Evolutionary conservation across 805 yeast species (phyloP).

Genomic region (Kluyveromyces wickerhamii): DNA sequence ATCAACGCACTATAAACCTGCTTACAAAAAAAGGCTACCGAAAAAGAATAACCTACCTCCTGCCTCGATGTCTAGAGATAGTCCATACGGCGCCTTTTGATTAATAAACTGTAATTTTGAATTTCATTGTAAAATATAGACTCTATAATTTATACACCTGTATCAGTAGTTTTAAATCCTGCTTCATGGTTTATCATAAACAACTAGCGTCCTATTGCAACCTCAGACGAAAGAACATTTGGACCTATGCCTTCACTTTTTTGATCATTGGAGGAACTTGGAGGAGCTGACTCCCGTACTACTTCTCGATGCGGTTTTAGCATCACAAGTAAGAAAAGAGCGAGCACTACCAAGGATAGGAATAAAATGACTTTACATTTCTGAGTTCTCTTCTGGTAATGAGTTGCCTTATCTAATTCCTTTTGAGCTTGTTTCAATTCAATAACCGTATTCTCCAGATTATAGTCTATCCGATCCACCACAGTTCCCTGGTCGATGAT

Average conservation of each 20-base stretch:
- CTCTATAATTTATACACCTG: no score
- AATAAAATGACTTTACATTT: slow-evolving; percentile 84
- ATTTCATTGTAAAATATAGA: no score
- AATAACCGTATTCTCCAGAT: slow-evolving; percentile 69
- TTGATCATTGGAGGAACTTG: no score
- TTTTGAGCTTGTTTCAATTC: slow-evolving; percentile 71
- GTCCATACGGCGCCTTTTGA: slow-evolving; percentile 33
- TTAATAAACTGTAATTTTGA: background rate
- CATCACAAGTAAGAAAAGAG: slow-evolving; percentile 60
- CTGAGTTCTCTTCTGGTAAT: slow-evolving; percentile 79
- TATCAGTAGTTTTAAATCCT: no score
- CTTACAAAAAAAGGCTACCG: slow-evolving; percentile 32
- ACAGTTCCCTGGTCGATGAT: slow-evolving; percentile 94
- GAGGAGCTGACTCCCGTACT: background rate
- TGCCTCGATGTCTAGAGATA: slow-evolving; percentile 34
- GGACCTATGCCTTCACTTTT: no score
- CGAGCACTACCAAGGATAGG: slow-evolving; percentile 60
- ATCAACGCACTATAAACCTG: slow-evolving; percentile 29
- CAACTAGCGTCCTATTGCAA: no score
- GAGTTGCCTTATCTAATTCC: slow-evolving; percentile 67
- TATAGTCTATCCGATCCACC: slow-evolving; percentile 89
- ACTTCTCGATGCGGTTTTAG: slow-evolving; percentile 55
- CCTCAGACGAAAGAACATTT: no score
- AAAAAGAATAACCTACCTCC: slow-evolving; percentile 32
- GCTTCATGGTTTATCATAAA: no score